These are phyloP conservation scores for Taphrina sp. DNA, from an alignment of 1,139 yeast species.

Conservation along the genomic window DNA sequence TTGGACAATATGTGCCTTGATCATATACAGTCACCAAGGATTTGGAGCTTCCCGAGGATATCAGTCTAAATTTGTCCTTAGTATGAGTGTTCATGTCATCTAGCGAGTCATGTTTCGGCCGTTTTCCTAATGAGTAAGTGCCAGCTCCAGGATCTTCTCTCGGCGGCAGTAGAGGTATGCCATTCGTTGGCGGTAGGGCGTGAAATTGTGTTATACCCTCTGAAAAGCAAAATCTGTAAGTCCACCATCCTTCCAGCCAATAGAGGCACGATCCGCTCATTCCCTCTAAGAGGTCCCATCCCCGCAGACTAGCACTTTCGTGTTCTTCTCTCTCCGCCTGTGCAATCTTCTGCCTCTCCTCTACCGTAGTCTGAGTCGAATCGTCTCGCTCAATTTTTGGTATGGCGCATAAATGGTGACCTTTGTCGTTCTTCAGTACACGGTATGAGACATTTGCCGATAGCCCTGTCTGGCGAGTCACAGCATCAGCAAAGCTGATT, in stretches of 20 bases:
- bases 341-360: conserved; percentile 5
- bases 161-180: conserved; percentile 38
- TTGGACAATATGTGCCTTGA: conserved; percentile 70
- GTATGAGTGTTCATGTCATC: conserved; percentile 29
- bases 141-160: conserved; percentile 35
- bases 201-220: conserved; percentile 61
- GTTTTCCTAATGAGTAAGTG: conserved; percentile 36
- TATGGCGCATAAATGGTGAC: conserved; percentile 17
- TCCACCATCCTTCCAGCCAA: conserved; percentile 57
- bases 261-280: conserved; percentile 10
- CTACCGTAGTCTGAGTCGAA: not conserved
- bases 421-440: conserved; percentile 10
- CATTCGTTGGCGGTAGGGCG: conserved; percentile 37
- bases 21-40: conserved; percentile 55
- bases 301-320: conserved; percentile 5
- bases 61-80: conserved; percentile 40
- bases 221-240: conserved; percentile 59
- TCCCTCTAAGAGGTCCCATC: conserved; percentile 2
- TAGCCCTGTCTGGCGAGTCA: not conserved
- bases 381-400: conserved; percentile 5
- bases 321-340: conserved; percentile 5
- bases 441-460: conserved; percentile 1
- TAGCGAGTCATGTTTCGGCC: conserved; percentile 18
- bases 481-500: conserved; percentile 3
- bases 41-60: conserved; percentile 48